Evolutionary conservation across 1,284 basidiomycete genomes (phyloP), one percentile per base, ranked within the genome.

Genomic region (Lignosus rhinocerotis): DNA sequence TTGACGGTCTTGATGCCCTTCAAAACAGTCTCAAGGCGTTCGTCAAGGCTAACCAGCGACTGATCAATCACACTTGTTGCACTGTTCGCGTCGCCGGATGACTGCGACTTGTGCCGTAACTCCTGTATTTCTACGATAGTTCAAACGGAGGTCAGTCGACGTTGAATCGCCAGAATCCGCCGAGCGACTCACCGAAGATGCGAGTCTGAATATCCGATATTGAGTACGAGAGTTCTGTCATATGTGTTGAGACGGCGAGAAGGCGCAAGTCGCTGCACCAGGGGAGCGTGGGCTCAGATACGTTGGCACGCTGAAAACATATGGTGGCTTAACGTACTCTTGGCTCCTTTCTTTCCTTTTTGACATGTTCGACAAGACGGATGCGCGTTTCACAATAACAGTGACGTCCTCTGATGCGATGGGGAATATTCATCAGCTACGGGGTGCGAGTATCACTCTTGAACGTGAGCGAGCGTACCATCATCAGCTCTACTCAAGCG

Each of bases 191-290:
- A 92, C 91, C 91, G 67, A 93, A 93, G 70, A 93, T 92, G 68
- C 90, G 87, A 56, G 91, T 91, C 72, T 93, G 90, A 41, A 93
- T 90, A 72, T 93, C 91, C 31, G 90, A 91, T 62, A 93, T 87
- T 65, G 82, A 83, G 70, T 90, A 93, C 5, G 88, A 88, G 43
- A 92, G 80, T 70, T 93, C 90, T 12, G 90, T 92, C 68, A 93
- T 90, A 67, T 87, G 87, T 0, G 89, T 88, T n/a, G 89, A 91
- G 65, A 90, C 78, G 38, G 90, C 88, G 38, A 93, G 76, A 44
- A 90, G 70, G 51, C 83, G 87, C 44, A 93, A 77, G 69, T 92
- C 87, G 56, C 87, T 90, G 73, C 55, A 25, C 19, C 53, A 25
- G n/a, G 43, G 5, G 6, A 21, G 41, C 19, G 17, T 4, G 2